Base-by-base conservation (phyloP, 495 filamentous ascomycete species). In the Oleoguttula mirabilis region DNA sequence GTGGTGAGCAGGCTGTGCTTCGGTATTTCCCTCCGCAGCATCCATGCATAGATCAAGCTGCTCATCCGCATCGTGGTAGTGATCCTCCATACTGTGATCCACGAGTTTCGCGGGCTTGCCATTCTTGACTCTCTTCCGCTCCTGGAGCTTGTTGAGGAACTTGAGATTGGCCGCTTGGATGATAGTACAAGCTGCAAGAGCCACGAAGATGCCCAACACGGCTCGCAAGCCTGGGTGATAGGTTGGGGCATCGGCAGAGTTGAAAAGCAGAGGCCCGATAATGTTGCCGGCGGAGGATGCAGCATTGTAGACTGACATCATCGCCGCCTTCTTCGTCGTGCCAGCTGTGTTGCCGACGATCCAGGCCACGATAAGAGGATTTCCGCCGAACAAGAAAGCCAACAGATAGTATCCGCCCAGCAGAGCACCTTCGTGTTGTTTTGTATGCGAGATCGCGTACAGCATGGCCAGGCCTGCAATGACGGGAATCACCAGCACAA, bases 331-430 rank as follows among this genome's bases (percentile, higher is more conserved):
- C 56, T 70, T 72, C 21, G 68, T 71, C 10, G 55, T 64, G 10
- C 68, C 68, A 3, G 60, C 68, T 5, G 64, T 70, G 39, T 72
- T 72, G 0, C 62, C 66, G 12, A 69, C 62, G 36, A 72, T 68
- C 68, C 68, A 72, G 0, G 62, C 59, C 7, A 72, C 64, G 30
- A 70, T 61, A 16, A 72, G 47, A 14, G 67, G 68, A 39, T 70
- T 70, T 0, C 66, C 66, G 10, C 65, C 69, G 51, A 68, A 47
- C 12, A 80, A 56, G 55, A 79, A 76, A 0, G 73, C 67, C 0
- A 79, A 66, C 1, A 79, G 58, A 45, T 80, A 82, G 48, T 77
- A 82, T 0, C 70, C 76, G 0, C 61, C 66, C 16, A 80, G 65
- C 20, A 76, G 45, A 0, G 64, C 50, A 1, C 64, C 61, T 10